phyloP scores from a whole-genome alignment of 139 green algal species.

The Picochlorum costavermella region DNA sequence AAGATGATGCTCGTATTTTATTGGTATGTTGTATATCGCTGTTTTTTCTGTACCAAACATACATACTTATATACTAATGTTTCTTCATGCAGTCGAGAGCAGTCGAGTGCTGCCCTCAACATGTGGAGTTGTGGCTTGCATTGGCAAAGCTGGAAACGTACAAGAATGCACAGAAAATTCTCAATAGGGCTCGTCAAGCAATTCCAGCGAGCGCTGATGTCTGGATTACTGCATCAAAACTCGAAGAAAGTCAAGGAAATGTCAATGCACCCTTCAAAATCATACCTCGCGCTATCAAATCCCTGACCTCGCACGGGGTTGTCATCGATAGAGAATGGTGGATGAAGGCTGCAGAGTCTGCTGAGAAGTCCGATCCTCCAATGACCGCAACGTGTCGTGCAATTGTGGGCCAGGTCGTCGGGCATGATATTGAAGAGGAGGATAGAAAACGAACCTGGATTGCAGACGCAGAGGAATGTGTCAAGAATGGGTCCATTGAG shows the following conservation, averaged over 20 bases:
- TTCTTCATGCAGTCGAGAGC: slow-evolving; percentile 63
- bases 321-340: slow-evolving; percentile 86
- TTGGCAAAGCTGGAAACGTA: slow-evolving; percentile 89
- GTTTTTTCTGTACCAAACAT: too few species aligned
- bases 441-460: slow-evolving; percentile 85
- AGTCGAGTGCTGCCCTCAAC: slow-evolving; percentile 94
- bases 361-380: slow-evolving; percentile 55
- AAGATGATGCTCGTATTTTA: slow-evolving; percentile 78
- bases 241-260: slow-evolving; percentile 90
- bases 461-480: slow-evolving; percentile 64
- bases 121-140: slow-evolving; percentile 95
- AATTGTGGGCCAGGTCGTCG: slow-evolving; percentile 71
- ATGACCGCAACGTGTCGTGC: slow-evolving; percentile 60
- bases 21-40: not conserved
- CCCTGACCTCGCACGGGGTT: slow-evolving; percentile 68
- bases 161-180: slow-evolving; percentile 86
- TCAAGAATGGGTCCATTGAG: slow-evolving; percentile 54
- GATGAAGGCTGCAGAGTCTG: slow-evolving; percentile 76
- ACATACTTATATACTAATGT: not conserved
- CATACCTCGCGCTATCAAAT: slow-evolving; percentile 56
- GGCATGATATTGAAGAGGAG: slow-evolving; percentile 78
- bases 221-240: slow-evolving; percentile 91
- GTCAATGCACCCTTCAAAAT: slow-evolving; percentile 67
- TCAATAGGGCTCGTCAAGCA: slow-evolving; percentile 90
- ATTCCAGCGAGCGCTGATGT: slow-evolving; percentile 79